Base-by-base conservation (phyloP, 148 eudicot genomes). In the Pouteria glomerata region DNA sequence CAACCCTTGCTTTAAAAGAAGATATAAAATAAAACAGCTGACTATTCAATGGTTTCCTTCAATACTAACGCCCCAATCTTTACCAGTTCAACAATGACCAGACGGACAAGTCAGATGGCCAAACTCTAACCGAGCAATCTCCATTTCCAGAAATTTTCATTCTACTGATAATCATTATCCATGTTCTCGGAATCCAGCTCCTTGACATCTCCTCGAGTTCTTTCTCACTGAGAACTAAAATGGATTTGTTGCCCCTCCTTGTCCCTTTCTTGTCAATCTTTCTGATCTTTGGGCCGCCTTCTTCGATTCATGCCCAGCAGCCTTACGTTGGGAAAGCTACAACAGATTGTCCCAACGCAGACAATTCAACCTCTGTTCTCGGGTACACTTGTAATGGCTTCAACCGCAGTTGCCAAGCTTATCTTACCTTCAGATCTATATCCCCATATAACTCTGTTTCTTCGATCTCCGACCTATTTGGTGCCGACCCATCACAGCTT, bases 361-460 rank as follows among this genome's bases (percentile, higher is more conserved):
- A 58, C 35, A 81, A 77, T 72, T 70, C 90, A 60, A 71, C 84
- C 13, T 84, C 97, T 19, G 86, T 47, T 42, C 79, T 77, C 14
- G 98, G 97, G 13, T 91, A 87, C 78, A 42, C 66, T 77, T 91
- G 94, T 79, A 94, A 94, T 77, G 98, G 98, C 63, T 52, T 76
- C 3, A 57, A 76, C 57, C 82, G 14, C 29, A 79, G 59, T 21
- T 94, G 98, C 84, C 86, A 83, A 33, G 76, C 97, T 52, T 94
- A 84, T 64, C 84, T 94, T 75, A 78, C 87, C 57, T 94, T 82
- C 86, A 59, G 88, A 53, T 81, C 90, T 2, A 77, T 72, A 23
- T 82, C 83, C 24, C 84, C 84, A 19, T 88, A 72, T 81, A 79
- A 77, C 83, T 80, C 81, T 3, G 77, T 89, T 53, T 72, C 93